A percentile compares a stretch with the other conserved stretches of the same genome.
These are phyloP conservation scores for Blastocystis sp. DNA, from an alignment of 352 stramenopile genomes.

Conservation along the genomic window DNA sequence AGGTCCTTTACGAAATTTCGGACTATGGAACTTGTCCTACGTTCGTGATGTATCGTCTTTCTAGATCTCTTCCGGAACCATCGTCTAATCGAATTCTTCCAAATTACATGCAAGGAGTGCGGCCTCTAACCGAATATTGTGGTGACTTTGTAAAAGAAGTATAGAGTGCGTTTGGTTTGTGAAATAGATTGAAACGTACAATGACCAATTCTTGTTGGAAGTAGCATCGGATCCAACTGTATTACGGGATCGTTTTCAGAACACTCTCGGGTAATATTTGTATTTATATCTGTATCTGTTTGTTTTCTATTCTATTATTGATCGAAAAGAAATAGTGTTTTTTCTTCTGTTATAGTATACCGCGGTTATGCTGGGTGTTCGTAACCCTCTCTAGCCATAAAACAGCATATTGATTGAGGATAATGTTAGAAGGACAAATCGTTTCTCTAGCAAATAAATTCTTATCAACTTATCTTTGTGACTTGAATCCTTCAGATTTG, in stretches of 20 bases:
- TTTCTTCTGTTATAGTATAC: background rate
- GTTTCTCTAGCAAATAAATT: slow-evolving; percentile 48
- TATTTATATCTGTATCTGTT: background rate
- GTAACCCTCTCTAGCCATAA: background rate
- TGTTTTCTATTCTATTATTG: background rate
- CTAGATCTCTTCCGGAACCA: background rate
- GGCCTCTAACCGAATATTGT: background rate
- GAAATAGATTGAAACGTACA: background rate
- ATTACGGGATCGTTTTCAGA: background rate
- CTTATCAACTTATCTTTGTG: slow-evolving; percentile 10
- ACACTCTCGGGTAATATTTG: too few relatives aligned
- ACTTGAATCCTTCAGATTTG: slow-evolving; percentile 30
- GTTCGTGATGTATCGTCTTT: background rate
- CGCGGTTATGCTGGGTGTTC: background rate
- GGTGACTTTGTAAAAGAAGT: background rate
- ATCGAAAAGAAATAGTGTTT: background rate
- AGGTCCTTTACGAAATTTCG: background rate
- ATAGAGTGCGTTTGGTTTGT: background rate
- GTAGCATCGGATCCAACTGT: background rate
- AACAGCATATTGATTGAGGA: background rate
- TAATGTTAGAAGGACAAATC: slow-evolving; percentile 43
- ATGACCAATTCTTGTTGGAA: slow-evolving; percentile 19
- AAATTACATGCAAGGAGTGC: background rate
- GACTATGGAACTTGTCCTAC: slow-evolving; percentile 14
- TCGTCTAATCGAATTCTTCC: background rate